These are phyloP conservation scores for Globisporangium radiosum DNA, from an alignment of 352 stramenopile species.

Conservation along the genomic window DNA sequence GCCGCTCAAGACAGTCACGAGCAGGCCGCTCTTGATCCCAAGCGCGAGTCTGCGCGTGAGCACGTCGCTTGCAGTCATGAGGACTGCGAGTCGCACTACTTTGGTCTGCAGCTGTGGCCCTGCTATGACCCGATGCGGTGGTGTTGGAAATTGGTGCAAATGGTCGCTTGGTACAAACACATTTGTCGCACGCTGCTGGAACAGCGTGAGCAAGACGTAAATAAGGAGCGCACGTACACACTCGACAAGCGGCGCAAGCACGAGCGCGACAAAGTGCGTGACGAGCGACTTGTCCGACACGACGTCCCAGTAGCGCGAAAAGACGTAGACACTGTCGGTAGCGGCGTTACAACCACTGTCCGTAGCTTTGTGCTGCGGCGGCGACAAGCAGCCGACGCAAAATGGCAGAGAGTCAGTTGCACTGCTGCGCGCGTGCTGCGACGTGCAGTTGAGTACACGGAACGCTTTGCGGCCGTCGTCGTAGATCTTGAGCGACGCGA, in stretches of 20 bases:
- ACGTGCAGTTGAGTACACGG: constrained; percentile 71
- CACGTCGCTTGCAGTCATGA: constrained; percentile 57
- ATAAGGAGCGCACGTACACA: constrained; percentile 57
- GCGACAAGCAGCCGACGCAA: constrained; percentile 60
- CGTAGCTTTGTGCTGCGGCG: constrained; percentile 19
- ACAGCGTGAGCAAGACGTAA: constrained; percentile 49
- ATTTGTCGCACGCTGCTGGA: constrained; percentile 20
- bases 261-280: constrained; percentile 54
- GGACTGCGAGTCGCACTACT: constrained; percentile 29
- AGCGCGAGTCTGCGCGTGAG: constrained; percentile 47
- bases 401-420: constrained; percentile 25
- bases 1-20: constrained; percentile 67
- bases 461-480: constrained; percentile 64
- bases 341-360: too few species aligned
- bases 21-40: constrained; percentile 67
- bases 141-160: too few species aligned
- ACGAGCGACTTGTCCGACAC: constrained; percentile 69
- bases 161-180: not conserved
- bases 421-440: constrained; percentile 24
- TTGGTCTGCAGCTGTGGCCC: constrained; percentile 26
- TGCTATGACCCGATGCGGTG: too few species aligned
- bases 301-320: constrained; percentile 80
- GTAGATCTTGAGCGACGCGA: constrained; percentile 67
- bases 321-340: constrained; percentile 46
- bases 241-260: constrained; percentile 61